These are phyloP conservation scores for Candida fluviatilis DNA, from an alignment of 805 yeast species.

Conservation along the genomic window DNA sequence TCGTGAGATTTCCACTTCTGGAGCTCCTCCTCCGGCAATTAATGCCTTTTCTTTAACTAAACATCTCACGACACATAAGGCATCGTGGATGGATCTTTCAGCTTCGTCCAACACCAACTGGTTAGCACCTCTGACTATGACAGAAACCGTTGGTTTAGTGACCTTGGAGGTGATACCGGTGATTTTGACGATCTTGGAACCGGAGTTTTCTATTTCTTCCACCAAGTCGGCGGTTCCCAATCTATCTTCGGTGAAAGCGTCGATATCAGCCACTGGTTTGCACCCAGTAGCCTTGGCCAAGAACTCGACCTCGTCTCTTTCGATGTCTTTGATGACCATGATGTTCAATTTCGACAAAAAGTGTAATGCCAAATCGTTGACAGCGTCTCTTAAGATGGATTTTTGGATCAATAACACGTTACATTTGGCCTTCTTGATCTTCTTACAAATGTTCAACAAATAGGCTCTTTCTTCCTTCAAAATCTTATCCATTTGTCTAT, in stretches of 20 bases:
- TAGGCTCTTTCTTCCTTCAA: slow-evolving; percentile 97
- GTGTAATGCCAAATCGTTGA: slow-evolving; percentile 90
- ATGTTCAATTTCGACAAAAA: slow-evolving; percentile 90
- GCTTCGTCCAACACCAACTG: slow-evolving; percentile 88
- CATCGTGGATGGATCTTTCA: slow-evolving; percentile 96
- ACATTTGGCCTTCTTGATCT: slow-evolving; percentile 95
- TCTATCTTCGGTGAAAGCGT: slow-evolving; percentile 87
- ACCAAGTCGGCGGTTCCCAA: slow-evolving; percentile 88
- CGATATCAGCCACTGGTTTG: slow-evolving; percentile 94
- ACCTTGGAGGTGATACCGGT: slow-evolving; percentile 65
- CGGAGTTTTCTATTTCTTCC: slow-evolving; percentile 87
- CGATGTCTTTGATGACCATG: slow-evolving; percentile 91
- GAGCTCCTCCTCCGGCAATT: slow-evolving; percentile 99
- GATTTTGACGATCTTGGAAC: slow-evolving; percentile 83
- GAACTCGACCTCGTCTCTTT: slow-evolving; percentile 94
- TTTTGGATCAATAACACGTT: slow-evolving; percentile 87
- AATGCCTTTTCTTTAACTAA: slow-evolving; percentile 81
- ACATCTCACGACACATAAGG: slow-evolving; percentile 88
- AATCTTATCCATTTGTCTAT: slow-evolving; percentile 98
- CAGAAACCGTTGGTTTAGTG: slow-evolving; percentile 71
- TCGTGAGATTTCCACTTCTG: slow-evolving; percentile 87
- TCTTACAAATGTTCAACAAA: slow-evolving; percentile 88
- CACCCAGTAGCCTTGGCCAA: slow-evolving; percentile 82
- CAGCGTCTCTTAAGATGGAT: slow-evolving; percentile 92
- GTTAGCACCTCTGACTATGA: slow-evolving; percentile 94